Base-by-base conservation (phyloP, 78 protist genomes). In the Blattamonas nauphoetae region DNA sequence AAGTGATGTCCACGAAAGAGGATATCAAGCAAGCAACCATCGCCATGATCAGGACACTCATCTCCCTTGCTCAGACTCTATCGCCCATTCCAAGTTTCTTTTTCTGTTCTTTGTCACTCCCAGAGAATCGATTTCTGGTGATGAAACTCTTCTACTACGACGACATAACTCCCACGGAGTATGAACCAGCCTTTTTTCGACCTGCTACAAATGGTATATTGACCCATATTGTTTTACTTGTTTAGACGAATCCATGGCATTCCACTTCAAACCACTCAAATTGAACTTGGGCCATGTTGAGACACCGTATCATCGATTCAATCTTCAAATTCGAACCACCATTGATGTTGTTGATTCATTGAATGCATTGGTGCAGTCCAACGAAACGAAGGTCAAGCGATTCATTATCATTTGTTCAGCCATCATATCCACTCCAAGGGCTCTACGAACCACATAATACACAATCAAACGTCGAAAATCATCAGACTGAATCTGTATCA, bases 61-160 rank as follows among this genome's bases (percentile, higher is more conserved):
- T 42, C 36, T 71, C 88, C 21, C 87, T 86, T 5, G 84, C 81
- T 84, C 81, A 83, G n/a, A 87, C 89, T 83, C 88, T 87, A 42
- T n/a, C 11, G 41, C 77, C 86, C 5, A 6, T 87, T 36, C 89
- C 89, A 11, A 55, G 71, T 55, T 29, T 55, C 38, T 29, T 21
- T 55, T 55, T 55, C 21, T 55, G 71, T 55, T 21, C 21, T 55
- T 55, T 55, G 11, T 29, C 11, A 11, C 11, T 29, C 71, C 11
- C 71, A 5, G 44, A 35, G 3, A 32, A 38, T 29, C 36, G 89
- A 83, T 87, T 42, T 44, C 5, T 87, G 77, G 43, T 87, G 3
- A 86, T 87, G 88, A 85, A 86, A 87, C 6, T 87, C 4, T 6
- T 87, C 3, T 87, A 87, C 78, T 87, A 84, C 43, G 89, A 87